phyloP scores from a whole-genome alignment of 169 alveolate genomes.

The Plasmodium ovale region DNA sequence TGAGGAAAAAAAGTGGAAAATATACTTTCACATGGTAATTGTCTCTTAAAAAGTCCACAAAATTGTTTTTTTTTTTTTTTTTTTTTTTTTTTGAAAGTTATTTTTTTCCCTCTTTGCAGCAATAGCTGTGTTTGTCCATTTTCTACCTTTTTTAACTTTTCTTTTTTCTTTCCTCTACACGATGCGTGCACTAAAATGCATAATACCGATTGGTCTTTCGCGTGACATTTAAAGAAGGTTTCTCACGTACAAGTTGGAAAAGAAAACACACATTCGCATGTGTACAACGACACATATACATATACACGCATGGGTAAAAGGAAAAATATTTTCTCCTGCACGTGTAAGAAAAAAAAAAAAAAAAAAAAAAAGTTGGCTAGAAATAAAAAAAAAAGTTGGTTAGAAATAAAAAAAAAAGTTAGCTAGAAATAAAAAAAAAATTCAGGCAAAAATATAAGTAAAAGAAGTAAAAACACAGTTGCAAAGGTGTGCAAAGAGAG shows the following conservation, averaged over 20 bases:
- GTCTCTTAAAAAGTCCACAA: too few relatives aligned
- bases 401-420: background rate
- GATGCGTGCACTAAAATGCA: constrained; percentile 71
- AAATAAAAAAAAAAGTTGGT: background rate
- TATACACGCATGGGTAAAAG: too few relatives aligned
- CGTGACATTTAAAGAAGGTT: background rate
- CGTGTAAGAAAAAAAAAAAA: background rate
- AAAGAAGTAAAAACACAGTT: background rate
- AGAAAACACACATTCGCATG: too few relatives aligned
- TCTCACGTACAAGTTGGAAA: too few relatives aligned
- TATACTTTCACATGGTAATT: too few relatives aligned
- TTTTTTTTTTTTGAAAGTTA: too few relatives aligned
- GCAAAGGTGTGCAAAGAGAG: background rate
- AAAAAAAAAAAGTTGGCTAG: background rate
- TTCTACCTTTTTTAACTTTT: background rate
- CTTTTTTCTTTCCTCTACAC: background rate
- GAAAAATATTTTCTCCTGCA: background rate
- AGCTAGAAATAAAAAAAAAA: background rate
- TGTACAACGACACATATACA: background rate
- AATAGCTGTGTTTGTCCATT: background rate
- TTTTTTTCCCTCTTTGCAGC: background rate
- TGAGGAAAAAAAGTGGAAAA: background rate
- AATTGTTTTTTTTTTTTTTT: too few relatives aligned
- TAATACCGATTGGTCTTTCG: too few relatives aligned
- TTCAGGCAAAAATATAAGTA: background rate